A percentile compares a stretch with the other conserved stretches of the same genome.
Conservation (phyloP, 2,329 filamentous ascomycete species). For the Sclerotinia glacialis region DNA sequence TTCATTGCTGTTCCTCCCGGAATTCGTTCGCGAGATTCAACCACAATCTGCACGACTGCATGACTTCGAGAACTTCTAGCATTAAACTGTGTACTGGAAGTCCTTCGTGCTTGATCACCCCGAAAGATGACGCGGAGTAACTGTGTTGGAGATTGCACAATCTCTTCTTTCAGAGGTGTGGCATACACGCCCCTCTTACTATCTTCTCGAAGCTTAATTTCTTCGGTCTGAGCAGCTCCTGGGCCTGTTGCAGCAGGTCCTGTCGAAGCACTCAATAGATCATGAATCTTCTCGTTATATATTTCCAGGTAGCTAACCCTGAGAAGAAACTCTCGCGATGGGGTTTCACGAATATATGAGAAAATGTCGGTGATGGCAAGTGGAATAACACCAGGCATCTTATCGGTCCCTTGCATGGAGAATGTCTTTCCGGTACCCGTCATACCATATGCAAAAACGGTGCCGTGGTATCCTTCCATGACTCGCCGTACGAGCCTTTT, state of each 20-base stretch:
- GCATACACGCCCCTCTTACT: conserved; percentile 96
- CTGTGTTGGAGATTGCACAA: conserved; percentile 96
- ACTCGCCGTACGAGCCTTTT: conserved; percentile 93
- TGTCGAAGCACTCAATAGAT: conserved; percentile 76
- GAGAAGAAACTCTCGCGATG: conserved; percentile 87
- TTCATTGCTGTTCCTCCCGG: conserved; percentile 48
- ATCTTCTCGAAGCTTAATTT: conserved; percentile 96
- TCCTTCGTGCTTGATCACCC: conserved; percentile 85
- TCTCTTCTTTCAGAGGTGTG: conserved; percentile 93
- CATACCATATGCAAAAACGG: conserved; percentile 98
- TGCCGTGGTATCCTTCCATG: conserved; percentile 99
- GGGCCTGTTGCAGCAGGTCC: conserved; percentile 52
- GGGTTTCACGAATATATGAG: conserved; percentile 96
- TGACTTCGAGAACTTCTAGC: conserved; percentile 95
- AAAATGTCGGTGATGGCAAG: conserved; percentile 98
- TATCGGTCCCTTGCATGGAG: conserved; percentile 97
- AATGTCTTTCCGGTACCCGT: conserved; percentile 98
- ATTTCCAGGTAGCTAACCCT: conserved; percentile 98
- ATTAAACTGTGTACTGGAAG: conserved; percentile 96
- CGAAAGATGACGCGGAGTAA: conserved; percentile 90
- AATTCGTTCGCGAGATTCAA: conserved; percentile 88
- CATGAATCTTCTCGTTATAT: conserved; percentile 97
- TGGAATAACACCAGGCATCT: conserved; percentile 93
- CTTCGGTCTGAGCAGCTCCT: conserved; percentile 65
- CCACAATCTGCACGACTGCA: conserved; percentile 96